Conservation (phyloP, 768 basidiomycete genomes). For the Auricularia cornea region DNA sequence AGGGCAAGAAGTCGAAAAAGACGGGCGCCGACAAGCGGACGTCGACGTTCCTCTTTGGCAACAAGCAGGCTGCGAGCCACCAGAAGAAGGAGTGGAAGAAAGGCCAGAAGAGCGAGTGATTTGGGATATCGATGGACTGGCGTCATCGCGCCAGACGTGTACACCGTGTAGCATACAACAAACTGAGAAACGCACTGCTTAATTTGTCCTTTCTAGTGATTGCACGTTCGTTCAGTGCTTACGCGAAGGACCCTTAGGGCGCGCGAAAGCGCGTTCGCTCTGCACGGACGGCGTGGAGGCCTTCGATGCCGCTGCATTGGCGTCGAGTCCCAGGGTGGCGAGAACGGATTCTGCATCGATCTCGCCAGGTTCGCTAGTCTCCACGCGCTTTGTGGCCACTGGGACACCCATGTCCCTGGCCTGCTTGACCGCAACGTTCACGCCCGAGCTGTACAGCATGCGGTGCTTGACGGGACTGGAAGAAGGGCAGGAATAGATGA, state of each 20-base stretch:
- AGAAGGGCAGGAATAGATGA: constrained; percentile 88
- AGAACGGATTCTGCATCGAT: background rate
- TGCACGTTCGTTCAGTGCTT: too few relatives aligned
- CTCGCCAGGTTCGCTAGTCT: constrained; percentile 8
- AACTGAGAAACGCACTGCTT: background rate
- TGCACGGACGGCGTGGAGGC: background rate
- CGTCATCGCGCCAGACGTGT: background rate
- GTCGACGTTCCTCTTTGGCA: constrained; percentile 71
- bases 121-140: background rate
- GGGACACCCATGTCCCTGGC: constrained; percentile 43
- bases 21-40: constrained; percentile 80
- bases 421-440: constrained; percentile 44
- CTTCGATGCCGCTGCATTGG: background rate
- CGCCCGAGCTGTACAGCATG: constrained; percentile 82
- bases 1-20: constrained; percentile 50
- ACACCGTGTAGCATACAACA: background rate
- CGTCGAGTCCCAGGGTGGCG: background rate
- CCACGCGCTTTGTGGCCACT: constrained; percentile 29
- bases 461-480: constrained; percentile 72
- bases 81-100: constrained; percentile 41
- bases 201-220: background rate
- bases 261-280: background rate
- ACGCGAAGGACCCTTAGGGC: background rate
- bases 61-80: constrained; percentile 54
- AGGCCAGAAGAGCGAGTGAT: background rate